A percentile compares a stretch with the other conserved stretches of the same genome.
phyloP scores from a whole-genome alignment of 352 stramenopile genomes.

The Globisporangium rhizosaccharum region DNA sequence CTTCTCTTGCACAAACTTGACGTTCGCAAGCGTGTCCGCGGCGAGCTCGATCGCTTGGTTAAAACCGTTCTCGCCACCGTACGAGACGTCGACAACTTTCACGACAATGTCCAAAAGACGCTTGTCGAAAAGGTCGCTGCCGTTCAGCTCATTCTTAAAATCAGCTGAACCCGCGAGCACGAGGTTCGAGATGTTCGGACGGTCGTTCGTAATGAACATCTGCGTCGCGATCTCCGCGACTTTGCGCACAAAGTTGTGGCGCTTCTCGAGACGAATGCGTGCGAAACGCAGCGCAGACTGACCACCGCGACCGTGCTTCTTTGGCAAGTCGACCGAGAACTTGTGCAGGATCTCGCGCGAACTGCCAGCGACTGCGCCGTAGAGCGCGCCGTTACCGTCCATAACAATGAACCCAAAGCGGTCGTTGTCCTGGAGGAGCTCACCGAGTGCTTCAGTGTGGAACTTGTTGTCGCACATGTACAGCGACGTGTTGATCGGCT shows the following conservation, averaged over 20 bases:
- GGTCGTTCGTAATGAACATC: constrained; percentile 98
- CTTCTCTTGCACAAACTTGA: constrained; percentile 99
- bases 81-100: constrained; percentile 99
- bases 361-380: constrained; percentile 95
- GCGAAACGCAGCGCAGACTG: constrained; percentile 99
- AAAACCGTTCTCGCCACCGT: constrained; percentile 99
- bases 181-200: constrained; percentile 96
- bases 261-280: constrained; percentile 98
- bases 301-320: constrained; percentile 99
- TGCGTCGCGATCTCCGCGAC: constrained; percentile 97
- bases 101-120: constrained; percentile 94
- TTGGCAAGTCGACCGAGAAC: constrained; percentile 97
- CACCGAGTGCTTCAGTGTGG: constrained; percentile 97
- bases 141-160: constrained; percentile 98
- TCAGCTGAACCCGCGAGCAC: constrained; percentile 98
- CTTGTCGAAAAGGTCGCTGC: constrained; percentile 96
- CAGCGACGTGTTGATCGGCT: constrained; percentile 99
- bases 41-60: constrained; percentile 99
- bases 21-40: constrained; percentile 95
- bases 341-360: constrained; percentile 93
- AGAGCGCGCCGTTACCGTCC: constrained; percentile 99
- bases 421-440: constrained; percentile 99
- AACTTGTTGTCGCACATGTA: constrained; percentile 99
- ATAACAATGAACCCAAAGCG: constrained; percentile 99
- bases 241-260: constrained; percentile 99